These are phyloP conservation scores for Annona cherimola DNA, from an alignment of 164 flowering plant genomes.

Conservation along the genomic window DNA sequence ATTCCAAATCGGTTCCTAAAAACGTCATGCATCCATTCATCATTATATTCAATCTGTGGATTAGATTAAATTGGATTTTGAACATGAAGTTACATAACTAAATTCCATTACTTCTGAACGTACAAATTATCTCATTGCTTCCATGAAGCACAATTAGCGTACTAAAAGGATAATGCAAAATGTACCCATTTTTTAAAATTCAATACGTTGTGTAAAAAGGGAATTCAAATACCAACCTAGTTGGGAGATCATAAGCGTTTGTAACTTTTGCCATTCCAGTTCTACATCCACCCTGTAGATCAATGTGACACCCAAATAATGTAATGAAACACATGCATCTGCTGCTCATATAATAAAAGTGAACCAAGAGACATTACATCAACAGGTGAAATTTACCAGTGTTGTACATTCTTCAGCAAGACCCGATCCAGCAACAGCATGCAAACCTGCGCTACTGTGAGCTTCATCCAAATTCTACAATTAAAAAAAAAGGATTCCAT, in stretches of 20 bases:
- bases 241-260: conserved; percentile 96
- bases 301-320: conserved; percentile 12
- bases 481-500: background rate
- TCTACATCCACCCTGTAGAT: conserved; percentile 87
- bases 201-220: background rate
- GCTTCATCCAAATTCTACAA: conserved; percentile 85
- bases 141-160: too few species aligned
- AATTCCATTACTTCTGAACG: too few species aligned
- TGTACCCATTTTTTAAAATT: too few species aligned
- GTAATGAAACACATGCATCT: background rate
- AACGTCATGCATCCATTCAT: too few species aligned
- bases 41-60: too few species aligned
- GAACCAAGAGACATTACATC: background rate
- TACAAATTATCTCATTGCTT: too few species aligned
- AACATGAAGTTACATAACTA: too few species aligned
- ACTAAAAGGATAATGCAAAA: too few species aligned
- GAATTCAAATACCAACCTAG: conserved; percentile 48
- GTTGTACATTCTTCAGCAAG: conserved; percentile 94
- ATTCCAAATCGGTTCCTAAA: too few species aligned
- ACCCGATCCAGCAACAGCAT: conserved; percentile 97
- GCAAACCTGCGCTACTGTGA: conserved; percentile 93
- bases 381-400: conserved; percentile 43
- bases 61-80: too few species aligned
- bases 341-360: background rate
- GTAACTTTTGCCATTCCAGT: conserved; percentile 99